Evolutionary conservation across 768 basidiomycete genomes (phyloP).

Genomic region (Boletus coccyginus): DNA sequence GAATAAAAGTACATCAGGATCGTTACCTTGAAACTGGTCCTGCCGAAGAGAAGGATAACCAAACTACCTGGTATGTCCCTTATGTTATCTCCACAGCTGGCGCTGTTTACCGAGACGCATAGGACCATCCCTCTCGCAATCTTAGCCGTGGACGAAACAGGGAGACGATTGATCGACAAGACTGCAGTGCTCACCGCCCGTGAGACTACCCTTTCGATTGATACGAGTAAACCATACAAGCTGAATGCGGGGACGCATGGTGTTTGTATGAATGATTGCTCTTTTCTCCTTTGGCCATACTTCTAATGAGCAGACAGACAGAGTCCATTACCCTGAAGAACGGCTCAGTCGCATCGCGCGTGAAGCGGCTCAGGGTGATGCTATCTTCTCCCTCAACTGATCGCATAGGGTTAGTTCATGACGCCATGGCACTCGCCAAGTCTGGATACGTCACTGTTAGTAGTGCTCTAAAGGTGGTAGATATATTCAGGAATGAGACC

Average conservation of each 20-base stretch:
- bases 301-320: constrained; percentile 45
- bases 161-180: constrained; percentile 58
- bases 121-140: constrained; percentile 84
- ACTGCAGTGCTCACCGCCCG: constrained; percentile 64
- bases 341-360: constrained; percentile 73
- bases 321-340: constrained; percentile 82
- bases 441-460: constrained; percentile 79
- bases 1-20: constrained; percentile 82
- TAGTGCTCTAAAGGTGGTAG: constrained; percentile 69
- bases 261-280: constrained; percentile 63
- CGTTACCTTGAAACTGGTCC: constrained; percentile 90
- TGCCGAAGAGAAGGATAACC: constrained; percentile 76
- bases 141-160: constrained; percentile 56
- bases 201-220: constrained; percentile 65
- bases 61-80: constrained; percentile 72
- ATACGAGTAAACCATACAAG: constrained; percentile 79
- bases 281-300: neutral
- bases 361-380: constrained; percentile 68
- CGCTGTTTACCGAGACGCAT: neutral
- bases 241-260: constrained; percentile 87
- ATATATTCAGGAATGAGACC: constrained; percentile 66
- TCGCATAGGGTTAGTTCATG: constrained; percentile 84
- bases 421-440: constrained; percentile 75
- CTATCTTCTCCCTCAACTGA: constrained; percentile 79
- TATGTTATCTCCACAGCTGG: neutral